Evolutionary conservation across 176 grass and related monocot genomes (phyloP), one percentile per base, ranked within the genome.

Genomic region (Lolium multiflorum): DNA sequence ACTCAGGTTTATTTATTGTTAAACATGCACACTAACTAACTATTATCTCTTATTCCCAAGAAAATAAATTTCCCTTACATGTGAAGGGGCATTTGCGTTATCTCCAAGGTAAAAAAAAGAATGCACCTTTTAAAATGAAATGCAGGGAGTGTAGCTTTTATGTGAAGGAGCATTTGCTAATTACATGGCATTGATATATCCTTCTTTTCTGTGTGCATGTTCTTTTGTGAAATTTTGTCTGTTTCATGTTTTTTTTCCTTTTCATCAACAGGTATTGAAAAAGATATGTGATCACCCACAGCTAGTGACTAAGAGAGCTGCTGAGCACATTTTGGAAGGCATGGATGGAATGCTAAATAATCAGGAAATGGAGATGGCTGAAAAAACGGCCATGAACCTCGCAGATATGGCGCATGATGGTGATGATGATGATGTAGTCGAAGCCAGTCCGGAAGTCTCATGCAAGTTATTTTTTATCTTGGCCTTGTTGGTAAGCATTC

Each of bases 271-370:
- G 96, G 94, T 95, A 91, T 69, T 95, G 81, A 98, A 98, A 86
- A 98, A 95, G 83, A 98, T 95, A 88, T 98, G 96, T 66, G 90
- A 98, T 78, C 96, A 98, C 39, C 96, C 96, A 76, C 76, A 91
- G 50, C 82, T 95, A 68, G 79, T 98, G 72, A 98, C 96, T 61
- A 92, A 94, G 82, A 95, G 37, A 92, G 91, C 84, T 5, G 88
- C 96, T 65, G 96, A 95, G 86, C 86, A 92, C 76, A 70, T 95
- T 18, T 81, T 98, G 57, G 93, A 98, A 90, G 93, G 91, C 50
- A 95, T 95, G 81, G 91, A 90, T 85, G 78, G 77, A 88, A 90
- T 97, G 82, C 71, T 91, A 76, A 89, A 92, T 80, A 81, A 90
- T 66, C 89, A 94, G 22, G 96, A 98, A 38, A 87, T 88, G 65